Base-by-base conservation (phyloP, 176 grass and related monocot genomes). In the Musa acuminata region DNA sequence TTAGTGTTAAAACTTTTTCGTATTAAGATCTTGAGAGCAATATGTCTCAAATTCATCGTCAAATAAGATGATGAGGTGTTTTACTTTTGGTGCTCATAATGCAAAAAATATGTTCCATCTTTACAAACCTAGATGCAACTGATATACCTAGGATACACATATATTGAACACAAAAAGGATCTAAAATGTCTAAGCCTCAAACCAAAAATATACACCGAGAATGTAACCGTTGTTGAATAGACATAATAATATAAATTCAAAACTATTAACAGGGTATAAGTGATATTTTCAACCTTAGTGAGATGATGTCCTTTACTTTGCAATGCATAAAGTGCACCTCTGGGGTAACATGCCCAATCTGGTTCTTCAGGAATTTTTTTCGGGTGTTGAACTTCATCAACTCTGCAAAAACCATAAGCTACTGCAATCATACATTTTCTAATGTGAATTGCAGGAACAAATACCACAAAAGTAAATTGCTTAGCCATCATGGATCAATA, bases 281-380 rank as follows among this genome's bases (percentile, higher is more conserved):
- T 64, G 63, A 76, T 55, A 17, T 73, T 25, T 17, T 25, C 71
- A 72, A 98, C 94, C 94, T 98, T 93, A 60, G 60, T 85, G 14
- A 93, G 77, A 93, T 89, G 85, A 85, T 91, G 81, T 80, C 86
- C 94, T 85, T 72, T 80, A 85, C 48, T 86, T 82, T 98, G 87
- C 50, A 98, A 66, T 77, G 90, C 94, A 87, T 85, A 91, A 87
- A 98, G 80, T 76, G 94, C 94, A 83, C 90, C 94, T 85, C 85
- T 86, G 72, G 86, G 82, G 79, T 93, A 98, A 82, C 82, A 88
- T 53, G 80, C 84, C 94, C 94, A 98, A 69, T 71, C 90, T 76
- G 92, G 90, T 67, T 87, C 77, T 50, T 90, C 86, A 76, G 58
- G 82, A 77, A 82, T 83, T 78, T 85, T 71, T 14, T 91, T 79